Conservation (phyloP, 129 eudicot species). For the Deinandra increscens region DNA sequence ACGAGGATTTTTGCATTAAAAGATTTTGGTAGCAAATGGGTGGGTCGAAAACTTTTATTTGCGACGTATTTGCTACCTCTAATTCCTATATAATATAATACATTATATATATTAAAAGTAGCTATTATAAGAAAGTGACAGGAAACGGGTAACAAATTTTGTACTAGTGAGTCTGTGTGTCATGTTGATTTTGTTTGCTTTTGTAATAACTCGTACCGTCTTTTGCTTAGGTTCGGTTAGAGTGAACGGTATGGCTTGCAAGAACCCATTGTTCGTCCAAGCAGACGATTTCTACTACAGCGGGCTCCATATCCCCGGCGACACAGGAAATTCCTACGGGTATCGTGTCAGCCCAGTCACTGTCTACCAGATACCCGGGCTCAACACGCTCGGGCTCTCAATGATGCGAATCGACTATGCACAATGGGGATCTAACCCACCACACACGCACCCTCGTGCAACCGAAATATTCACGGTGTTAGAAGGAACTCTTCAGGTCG, state of each 20-base stretch:
- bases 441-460: constrained; percentile 51
- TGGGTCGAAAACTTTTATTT: too few relatives aligned
- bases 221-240: constrained; percentile 21
- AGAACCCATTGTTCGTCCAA: constrained; percentile 34
- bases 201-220: not conserved
- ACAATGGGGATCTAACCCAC: constrained; percentile 44
- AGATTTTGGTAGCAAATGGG: too few relatives aligned
- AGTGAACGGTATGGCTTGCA: constrained; percentile 49
- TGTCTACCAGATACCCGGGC: constrained; percentile 41
- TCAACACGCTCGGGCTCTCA: constrained; percentile 45
- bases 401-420: constrained; percentile 45
- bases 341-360: constrained; percentile 40
- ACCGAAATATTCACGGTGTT: constrained; percentile 45
- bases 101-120: too few relatives aligned
- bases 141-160: too few relatives aligned
- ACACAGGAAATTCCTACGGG: constrained; percentile 41
- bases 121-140: too few relatives aligned
- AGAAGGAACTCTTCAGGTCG: constrained; percentile 46
- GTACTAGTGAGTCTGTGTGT: too few relatives aligned
- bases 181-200: not conserved
- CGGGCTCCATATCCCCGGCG: constrained; percentile 43
- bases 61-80: too few relatives aligned
- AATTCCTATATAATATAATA: too few relatives aligned
- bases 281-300: constrained; percentile 46
- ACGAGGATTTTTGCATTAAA: too few relatives aligned